Evolutionary conservation across 1,284 basidiomycete genomes (phyloP), one percentile per base, ranked within the genome.

Genomic region (Austroboletus niveus): DNA sequence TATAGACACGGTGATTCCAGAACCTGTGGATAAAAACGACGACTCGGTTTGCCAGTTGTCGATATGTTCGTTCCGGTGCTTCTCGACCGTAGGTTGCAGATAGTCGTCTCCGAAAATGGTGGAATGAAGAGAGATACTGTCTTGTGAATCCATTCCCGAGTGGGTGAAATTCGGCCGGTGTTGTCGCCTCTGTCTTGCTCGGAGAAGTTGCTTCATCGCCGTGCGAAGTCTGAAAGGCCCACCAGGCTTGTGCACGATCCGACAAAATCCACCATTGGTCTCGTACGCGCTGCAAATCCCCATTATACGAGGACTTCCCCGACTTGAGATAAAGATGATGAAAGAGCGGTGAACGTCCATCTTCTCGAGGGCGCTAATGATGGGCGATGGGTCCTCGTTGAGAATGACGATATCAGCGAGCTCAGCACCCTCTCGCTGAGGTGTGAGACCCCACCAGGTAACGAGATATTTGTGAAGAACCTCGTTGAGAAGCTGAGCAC

Each of bases 211-310:
- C 62, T 84, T 84, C 48, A 96, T 73, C 6, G 85, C 80, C 14
- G 78, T 67, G 34, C 85, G 80, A 49, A 97, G 75, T 31, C 87
- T 83, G 45, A 82, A 82, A 0, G 94, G 94, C 1, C 94, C 93
- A 29, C 86, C 85, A 4, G 94, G 94, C 69, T 98, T 98, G 78
- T 89, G 92, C 22, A 96, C 72, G 36, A 94, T 77, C 14, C 91
- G 82, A 67, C 89, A 91, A 68, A 92, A 89, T 30, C 94, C 93
- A 17, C 94, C 94, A n/a, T 84, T 81, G 29, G 76, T 76, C 63
- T 92, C 89, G 63, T 89, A 87, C 24, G 85, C 82, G 55, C 77
- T 80, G 55, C 85, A 79, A 45, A 82, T 75, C 27, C 76, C 70
- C 80, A 86, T 79, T 55, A 88, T 69, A 41, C 78, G 72, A 7